Evolutionary conservation across 2,329 filamentous ascomycete genomes (phyloP).

Genomic region (Penicillium polonicum): DNA sequence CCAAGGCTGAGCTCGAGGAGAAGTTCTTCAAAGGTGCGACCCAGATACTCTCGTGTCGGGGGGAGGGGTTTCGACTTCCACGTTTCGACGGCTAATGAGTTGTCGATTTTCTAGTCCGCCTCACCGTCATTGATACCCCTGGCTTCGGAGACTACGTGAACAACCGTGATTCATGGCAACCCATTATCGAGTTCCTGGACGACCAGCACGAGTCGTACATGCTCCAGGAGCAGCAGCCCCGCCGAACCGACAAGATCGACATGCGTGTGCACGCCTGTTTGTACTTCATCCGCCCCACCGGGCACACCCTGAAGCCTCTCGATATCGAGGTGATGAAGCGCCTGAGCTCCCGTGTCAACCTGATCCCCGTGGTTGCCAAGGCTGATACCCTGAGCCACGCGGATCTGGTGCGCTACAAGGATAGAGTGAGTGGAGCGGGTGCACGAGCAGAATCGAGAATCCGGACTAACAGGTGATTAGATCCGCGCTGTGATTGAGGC

Average conservation of each 20-base stretch:
- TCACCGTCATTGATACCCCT: constrained; percentile 98
- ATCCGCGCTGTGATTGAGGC: constrained; percentile 94
- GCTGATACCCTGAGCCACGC: constrained; percentile 93
- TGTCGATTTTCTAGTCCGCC: constrained; percentile 65
- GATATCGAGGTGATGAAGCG: constrained; percentile 99
- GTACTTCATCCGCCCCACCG: constrained; percentile 98
- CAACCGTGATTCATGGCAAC: constrained; percentile 99
- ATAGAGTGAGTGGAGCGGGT: constrained; percentile 64
- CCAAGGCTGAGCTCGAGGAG: constrained; percentile 98
- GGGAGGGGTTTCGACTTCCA: neutral
- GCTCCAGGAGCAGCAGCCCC: constrained; percentile 99
- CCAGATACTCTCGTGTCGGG: neutral
- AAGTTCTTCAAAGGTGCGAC: constrained; percentile 98
- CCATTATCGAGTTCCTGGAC: constrained; percentile 99
- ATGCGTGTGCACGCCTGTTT: constrained; percentile 96
- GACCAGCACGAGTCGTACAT: constrained; percentile 99
- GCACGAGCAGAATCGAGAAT: neutral
- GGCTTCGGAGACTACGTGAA: constrained; percentile 99
- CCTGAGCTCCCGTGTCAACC: constrained; percentile 93
- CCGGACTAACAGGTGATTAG: constrained; percentile 48
- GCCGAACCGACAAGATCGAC: constrained; percentile 97
- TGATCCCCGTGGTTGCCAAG: constrained; percentile 98
- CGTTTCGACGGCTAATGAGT: constrained; percentile 5
- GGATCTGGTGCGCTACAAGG: constrained; percentile 92
- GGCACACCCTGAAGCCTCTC: constrained; percentile 95